Evolutionary conservation across 2,329 filamentous ascomycete genomes (phyloP), one percentile per base, ranked within the genome.

Genomic region (Penicillium capsulatum): DNA sequence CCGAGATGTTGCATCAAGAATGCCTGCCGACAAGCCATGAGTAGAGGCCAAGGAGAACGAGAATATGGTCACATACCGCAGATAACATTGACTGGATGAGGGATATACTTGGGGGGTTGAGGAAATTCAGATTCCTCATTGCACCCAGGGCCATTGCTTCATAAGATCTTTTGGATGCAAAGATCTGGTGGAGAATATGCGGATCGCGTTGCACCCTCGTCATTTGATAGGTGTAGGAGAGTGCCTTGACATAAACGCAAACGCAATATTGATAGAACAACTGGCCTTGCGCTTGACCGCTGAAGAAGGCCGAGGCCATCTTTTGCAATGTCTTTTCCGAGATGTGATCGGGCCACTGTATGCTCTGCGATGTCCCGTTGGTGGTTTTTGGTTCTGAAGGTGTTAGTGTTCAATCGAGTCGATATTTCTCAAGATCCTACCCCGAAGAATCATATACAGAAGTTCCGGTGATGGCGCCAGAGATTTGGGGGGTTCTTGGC

Each of bases 301-400:
- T 16, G 3, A 58, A 30, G 13, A 59, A 34, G 8, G 35, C 32
- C 1, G 43, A 34, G 10, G 42, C 49, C 45, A 59, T 59, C 11
- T 33, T 50, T 26, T 50, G 47, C 4, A 51, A 36, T 2, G 51
- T 41, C 13, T 41, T 49, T 17, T 48, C 36, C 0, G 54, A 54
- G 17, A 59, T 55, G 40, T 58, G 57, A 33, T 59, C 51, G 1
- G 57, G 55, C 55, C 57, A 59, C 36, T 51, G 37, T 16, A 51
- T 19, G 7, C 14, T 27, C 4, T 28, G 41, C 2, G 38, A 39
- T 2, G 13, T 16, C 6, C 31, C 33, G 7, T n/a, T n/a, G 8
- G 34, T 17, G 15, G 27, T 7, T 4, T 35, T 42, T 2, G 35
- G 44, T 9, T 51, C 48, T 51, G 20, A 7, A 17, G 15, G 3